Conservation (phyloP, 305 asterid species). For the Rubia occidens region DNA sequence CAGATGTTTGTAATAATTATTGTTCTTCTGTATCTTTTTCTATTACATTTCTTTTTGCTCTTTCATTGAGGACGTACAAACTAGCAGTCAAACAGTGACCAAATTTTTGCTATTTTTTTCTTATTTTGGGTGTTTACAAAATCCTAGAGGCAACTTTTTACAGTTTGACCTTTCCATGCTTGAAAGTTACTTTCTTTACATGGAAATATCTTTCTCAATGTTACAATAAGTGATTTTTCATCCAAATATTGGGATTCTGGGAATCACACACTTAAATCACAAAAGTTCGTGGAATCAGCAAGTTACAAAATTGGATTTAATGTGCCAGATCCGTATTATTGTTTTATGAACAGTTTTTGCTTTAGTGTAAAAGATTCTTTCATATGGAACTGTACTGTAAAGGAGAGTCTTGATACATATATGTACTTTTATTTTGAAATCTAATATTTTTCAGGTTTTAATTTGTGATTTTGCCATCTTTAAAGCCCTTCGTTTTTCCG, state of each 20-base stretch:
- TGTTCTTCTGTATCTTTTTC: neutral
- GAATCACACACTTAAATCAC: neutral
- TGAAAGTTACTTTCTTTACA: neutral
- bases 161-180: neutral
- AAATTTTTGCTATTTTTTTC: neutral
- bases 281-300: neutral
- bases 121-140: neutral
- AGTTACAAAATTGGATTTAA: neutral
- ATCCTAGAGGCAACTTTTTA: neutral
- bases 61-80: neutral
- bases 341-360: neutral
- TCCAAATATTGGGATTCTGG: neutral
- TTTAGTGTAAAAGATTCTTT: neutral
- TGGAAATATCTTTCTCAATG: neutral
- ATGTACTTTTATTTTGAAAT: too few species aligned
- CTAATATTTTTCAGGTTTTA: too few species aligned
- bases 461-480: too few species aligned
- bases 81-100: neutral
- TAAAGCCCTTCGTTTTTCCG: too few species aligned
- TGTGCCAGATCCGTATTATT: neutral
- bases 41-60: neutral
- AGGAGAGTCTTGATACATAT: neutral
- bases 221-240: neutral
- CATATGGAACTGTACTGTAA: neutral
- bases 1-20: too few species aligned